Conservation (phyloP, 495 filamentous ascomycete genomes). For the Penicillium odoratum region DNA sequence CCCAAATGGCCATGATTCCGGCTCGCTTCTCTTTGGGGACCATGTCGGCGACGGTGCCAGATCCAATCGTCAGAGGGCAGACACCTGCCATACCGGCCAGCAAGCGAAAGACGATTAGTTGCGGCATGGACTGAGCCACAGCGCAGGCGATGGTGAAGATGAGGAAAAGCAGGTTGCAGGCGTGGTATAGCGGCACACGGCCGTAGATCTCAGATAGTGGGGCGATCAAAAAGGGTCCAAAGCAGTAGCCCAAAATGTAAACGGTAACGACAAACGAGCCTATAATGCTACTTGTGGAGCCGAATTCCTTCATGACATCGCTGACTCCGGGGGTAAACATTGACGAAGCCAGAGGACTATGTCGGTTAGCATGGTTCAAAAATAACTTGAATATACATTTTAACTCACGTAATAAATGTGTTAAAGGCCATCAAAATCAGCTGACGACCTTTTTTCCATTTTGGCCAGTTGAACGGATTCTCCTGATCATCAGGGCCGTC, state of each 20-base stretch:
- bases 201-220: conserved; percentile 79
- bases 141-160: conserved; percentile 72
- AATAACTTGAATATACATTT: no score
- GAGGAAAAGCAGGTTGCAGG: conserved; percentile 60
- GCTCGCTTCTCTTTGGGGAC: conserved; percentile 66
- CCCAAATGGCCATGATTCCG: conserved; percentile 71
- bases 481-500: no score
- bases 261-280: conserved; percentile 77
- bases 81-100: conserved; percentile 77
- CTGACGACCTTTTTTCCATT: no score
- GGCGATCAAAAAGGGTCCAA: conserved; percentile 71
- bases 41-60: conserved; percentile 82
- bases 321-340: conserved; percentile 62
- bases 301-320: conserved; percentile 69
- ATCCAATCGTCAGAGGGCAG: conserved; percentile 77
- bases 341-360: conserved; percentile 76
- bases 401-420: no score
- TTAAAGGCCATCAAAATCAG: no score
- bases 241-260: conserved; percentile 65
- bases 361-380: no score
- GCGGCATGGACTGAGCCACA: conserved; percentile 60
- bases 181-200: conserved; percentile 67
- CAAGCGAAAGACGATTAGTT: conserved; percentile 69
- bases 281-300: conserved; percentile 50
- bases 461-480: no score